A percentile compares a stretch with the other conserved stretches of the same genome.
Conservation (phyloP, 345 rosid genomes). For the Eucalyptus cloeziana region DNA sequence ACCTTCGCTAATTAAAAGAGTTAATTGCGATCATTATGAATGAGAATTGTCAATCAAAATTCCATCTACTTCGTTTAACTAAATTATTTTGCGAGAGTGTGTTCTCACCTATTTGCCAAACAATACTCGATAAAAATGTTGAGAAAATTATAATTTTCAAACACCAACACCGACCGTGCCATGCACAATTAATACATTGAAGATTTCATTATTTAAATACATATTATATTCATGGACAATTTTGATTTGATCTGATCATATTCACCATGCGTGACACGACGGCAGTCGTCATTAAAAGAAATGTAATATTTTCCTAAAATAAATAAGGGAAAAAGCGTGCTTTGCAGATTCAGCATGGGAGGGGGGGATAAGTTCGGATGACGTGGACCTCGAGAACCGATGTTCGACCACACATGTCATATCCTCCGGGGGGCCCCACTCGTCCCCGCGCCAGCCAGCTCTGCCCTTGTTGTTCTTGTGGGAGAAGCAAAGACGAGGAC, state of each 20-base stretch:
- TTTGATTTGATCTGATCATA: neutral
- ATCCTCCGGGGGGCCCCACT: slow-evolving; percentile 13
- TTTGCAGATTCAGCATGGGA: neutral
- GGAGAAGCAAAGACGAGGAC: neutral
- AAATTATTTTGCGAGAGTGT: fast-evolving
- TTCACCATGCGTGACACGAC: neutral
- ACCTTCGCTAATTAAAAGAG: neutral
- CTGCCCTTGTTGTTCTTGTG: neutral
- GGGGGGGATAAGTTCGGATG: slow-evolving; percentile 3
- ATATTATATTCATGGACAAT: neutral
- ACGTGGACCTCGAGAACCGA: slow-evolving; percentile 39
- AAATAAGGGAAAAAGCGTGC: neutral
- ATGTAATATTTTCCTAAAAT: neutral
- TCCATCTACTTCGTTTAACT: neutral
- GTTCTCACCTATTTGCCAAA: neutral
- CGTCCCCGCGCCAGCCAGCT: neutral
- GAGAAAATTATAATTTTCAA: neutral
- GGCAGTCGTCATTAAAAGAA: neutral
- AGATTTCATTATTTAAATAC: neutral
- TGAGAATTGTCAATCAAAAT: neutral
- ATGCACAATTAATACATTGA: fast-evolving
- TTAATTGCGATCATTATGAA: neutral
- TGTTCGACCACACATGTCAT: slow-evolving; percentile 24
- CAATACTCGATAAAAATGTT: too few species aligned
- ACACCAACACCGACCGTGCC: neutral